Evolutionary conservation across 371 early-diverging fungal genomes (phyloP).

Genomic region (Mortierella sp.): DNA sequence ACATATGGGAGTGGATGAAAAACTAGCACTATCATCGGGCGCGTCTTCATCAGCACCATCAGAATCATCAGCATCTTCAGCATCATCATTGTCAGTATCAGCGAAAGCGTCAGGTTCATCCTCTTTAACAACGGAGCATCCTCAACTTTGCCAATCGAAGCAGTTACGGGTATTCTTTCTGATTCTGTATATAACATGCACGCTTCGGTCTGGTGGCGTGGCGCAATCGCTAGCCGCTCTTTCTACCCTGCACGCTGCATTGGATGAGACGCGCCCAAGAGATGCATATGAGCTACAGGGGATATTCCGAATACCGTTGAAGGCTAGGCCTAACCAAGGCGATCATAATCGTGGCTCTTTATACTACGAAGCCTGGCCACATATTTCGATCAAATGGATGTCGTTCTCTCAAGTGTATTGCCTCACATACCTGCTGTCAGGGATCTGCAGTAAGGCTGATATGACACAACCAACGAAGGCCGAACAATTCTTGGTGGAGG

Average conservation of each 20-base stretch:
- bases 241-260: conserved; percentile 19
- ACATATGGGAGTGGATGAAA: conserved; percentile 25
- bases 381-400: conserved; percentile 47
- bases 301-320: conserved; percentile 28
- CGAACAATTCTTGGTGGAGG: conserved; percentile 41
- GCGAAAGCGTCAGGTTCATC: not conserved
- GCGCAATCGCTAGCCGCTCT: conserved; percentile 29
- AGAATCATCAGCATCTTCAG: not conserved
- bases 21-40: not conserved
- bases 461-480: conserved; percentile 44
- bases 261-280: conserved; percentile 40
- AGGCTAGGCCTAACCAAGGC: not conserved
- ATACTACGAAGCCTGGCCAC: conserved; percentile 3
- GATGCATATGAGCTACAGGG: conserved; percentile 42
- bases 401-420: conserved; percentile 52
- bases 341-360: not conserved
- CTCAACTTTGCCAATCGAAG: conserved; percentile 24
- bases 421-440: conserved; percentile 44
- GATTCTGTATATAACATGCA: conserved; percentile 40
- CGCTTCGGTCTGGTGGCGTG: conserved; percentile 34
- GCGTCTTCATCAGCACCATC: not conserved
- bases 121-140: not conserved
- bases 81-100: not conserved
- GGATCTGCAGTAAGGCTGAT: conserved; percentile 47
- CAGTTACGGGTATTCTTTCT: conserved; percentile 45